phyloP scores from a whole-genome alignment of 2,329 filamentous ascomycete genomes.

The Emmonsiellopsis sp. region DNA sequence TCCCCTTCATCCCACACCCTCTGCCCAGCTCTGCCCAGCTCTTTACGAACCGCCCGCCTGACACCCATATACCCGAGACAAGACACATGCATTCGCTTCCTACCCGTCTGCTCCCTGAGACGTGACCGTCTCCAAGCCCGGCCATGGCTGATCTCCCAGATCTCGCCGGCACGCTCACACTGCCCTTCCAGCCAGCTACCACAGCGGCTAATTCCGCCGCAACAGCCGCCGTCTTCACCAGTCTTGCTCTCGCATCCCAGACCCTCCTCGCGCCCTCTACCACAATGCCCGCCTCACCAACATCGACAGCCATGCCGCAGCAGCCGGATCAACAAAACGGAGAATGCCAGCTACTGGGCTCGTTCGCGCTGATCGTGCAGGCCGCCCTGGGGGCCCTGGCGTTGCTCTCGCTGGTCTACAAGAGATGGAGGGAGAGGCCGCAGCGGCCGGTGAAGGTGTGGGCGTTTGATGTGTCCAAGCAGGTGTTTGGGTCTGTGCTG shows the following conservation, averaged over 20 bases:
- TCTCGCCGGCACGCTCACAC: not conserved
- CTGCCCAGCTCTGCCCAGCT: too few relatives aligned
- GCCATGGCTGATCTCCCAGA: not conserved
- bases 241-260: constrained; percentile 7
- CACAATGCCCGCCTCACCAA: constrained; percentile 12
- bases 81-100: not conserved
- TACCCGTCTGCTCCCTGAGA: not conserved
- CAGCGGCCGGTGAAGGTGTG: constrained; percentile 92
- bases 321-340: constrained; percentile 37
- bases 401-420: constrained; percentile 78
- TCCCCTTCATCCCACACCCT: too few relatives aligned
- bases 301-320: constrained; percentile 10
- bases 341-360: constrained; percentile 79
- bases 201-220: not conserved
- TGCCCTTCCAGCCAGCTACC: not conserved
- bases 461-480: constrained; percentile 96
- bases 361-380: constrained; percentile 87
- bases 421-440: constrained; percentile 83
- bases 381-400: constrained; percentile 75
- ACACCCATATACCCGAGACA: too few relatives aligned
- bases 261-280: not conserved
- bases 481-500: constrained; percentile 87
- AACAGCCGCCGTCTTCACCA: constrained; percentile 10
- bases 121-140: not conserved
- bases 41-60: too few relatives aligned